Conservation (phyloP, 129 eudicot species). For the Escallonia rubra region DNA sequence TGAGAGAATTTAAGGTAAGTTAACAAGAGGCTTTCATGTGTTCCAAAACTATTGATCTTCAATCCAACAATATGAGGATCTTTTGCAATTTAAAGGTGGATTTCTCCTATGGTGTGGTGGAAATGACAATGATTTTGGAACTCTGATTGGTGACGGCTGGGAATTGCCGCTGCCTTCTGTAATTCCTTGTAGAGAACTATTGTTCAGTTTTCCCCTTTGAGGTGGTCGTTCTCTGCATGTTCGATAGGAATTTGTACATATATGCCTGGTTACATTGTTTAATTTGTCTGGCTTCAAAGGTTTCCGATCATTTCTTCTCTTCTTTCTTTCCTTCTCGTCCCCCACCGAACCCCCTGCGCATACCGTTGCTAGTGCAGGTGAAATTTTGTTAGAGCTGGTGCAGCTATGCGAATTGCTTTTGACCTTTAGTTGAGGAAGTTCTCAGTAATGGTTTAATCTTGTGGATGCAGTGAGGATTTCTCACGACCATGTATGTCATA, state of each 20-base stretch:
- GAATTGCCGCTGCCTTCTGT: not conserved
- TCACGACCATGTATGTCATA: too few species aligned
- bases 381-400: too few species aligned
- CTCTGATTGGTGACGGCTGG: slow-evolving; percentile 1
- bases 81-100: slow-evolving; percentile 8
- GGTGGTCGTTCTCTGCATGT: slow-evolving; percentile 22
- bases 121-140: not conserved
- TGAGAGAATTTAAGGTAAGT: slow-evolving; percentile 12
- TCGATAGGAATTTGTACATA: slow-evolving; percentile 16
- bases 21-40: not conserved
- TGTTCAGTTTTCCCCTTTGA: slow-evolving; percentile 8
- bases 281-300: not conserved
- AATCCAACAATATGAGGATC: not conserved
- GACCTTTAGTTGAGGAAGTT: too few species aligned
- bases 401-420: too few species aligned
- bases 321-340: not conserved
- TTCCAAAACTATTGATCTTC: not conserved
- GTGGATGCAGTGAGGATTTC: too few species aligned
- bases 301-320: not conserved
- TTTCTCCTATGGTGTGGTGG: not conserved
- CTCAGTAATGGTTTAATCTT: too few species aligned
- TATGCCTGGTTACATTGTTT: not conserved
- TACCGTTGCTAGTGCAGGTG: too few species aligned
- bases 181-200: slow-evolving; percentile 17
- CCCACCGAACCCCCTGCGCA: not conserved